Evolutionary conservation across 2,329 filamentous ascomycete species (phyloP), one percentile per base, ranked within the genome.

Genomic region (Hypoxylon sp.): DNA sequence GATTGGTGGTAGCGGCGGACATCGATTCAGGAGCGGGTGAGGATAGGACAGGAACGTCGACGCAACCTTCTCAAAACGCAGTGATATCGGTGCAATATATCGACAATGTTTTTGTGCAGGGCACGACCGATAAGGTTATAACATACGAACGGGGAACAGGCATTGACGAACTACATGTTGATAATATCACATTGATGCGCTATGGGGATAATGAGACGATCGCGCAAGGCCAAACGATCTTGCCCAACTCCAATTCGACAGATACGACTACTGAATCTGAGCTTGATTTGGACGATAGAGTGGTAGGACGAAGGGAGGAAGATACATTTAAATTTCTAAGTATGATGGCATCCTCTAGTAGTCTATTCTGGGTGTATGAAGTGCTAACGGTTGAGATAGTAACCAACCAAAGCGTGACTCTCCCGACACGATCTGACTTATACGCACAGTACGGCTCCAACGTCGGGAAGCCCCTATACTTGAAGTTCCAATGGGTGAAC

Each of bases 401-500:
- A 13, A 32, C 31, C n/a, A 13, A 53, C 11, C 21, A 52, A 7
- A 58, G 7, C 17, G 17, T 64, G 13, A 41, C 16, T n/a, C 41
- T 65, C 50, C 50, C 30, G 11, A 13, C 35, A 8, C 7, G 3
- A 34, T 21, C 3, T 1, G 17, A 7, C 13, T 15, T 2, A 15
- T n/a, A 31, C 4, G 7, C 9, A 7, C 3, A 5, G 20, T 42
- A 51, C 16, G 25, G 38, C 7, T 30, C 3, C 13, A 44, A 49
- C 11, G 7, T 53, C 3, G 41, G 45, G 13, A 1, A 37, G 19
- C 48, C 58, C 3, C 36, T 65, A 36, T 66, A 63, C 45, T 35
- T 62, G 9, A 53, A 66, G 27, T 57, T 60, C 21, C 29, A 56
- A 26, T 66, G 64, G 64, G 13, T 41, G 2, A 62, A 57, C n/a